Base-by-base conservation (phyloP, 305 asterid genomes). In the Fraxinus dipetala region DNA sequence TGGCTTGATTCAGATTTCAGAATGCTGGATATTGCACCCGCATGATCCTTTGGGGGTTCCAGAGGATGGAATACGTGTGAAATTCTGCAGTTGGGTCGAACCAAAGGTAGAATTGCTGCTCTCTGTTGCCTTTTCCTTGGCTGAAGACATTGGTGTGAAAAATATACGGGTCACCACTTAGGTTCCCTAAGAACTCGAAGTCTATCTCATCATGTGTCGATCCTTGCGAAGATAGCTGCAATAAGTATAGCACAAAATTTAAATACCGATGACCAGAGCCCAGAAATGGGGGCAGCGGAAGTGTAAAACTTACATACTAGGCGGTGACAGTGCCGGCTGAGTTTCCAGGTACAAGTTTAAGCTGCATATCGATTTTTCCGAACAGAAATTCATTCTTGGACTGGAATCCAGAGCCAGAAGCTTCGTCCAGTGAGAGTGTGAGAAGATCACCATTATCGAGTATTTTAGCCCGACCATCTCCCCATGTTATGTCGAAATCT, bases 291-390 rank as follows among this genome's bases (percentile, higher is more conserved):
- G 10, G 81, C 22, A 16, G 22, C 3, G 63, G 63, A n/a, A 54
- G 24, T 54, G 63, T 5, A 54, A 5, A 35, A 78, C 79, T 38
- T 80, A 87, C 90, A 32, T 89, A 91, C 31, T 87, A 89, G 4
- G 94, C 88, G 0, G 92, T 87, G 35, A 90, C 93, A 3, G 93
- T 91, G 80, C 92, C 92, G 4, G 92, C 91, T 1, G 94, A 90
- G 59, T 90, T 87, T 65, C 92, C 89, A 0, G 90, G 67, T 3
- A 89, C 91, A 36, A 91, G 91, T 79, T 89, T 91, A 84, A 91
- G 81, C 56, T 88, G 91, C 89, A 89, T 89, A 78, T 85, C 88
- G 72, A 89, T 85, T 84, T 87, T 87, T 9, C 88, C 92, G 22
- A 85, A 89, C 26, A 91, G 74, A 20, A 80, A 91, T 18, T 91